Base-by-base conservation (phyloP, 1,284 basidiomycete genomes). In the Microbotryum lychnidis-dioicae region DNA sequence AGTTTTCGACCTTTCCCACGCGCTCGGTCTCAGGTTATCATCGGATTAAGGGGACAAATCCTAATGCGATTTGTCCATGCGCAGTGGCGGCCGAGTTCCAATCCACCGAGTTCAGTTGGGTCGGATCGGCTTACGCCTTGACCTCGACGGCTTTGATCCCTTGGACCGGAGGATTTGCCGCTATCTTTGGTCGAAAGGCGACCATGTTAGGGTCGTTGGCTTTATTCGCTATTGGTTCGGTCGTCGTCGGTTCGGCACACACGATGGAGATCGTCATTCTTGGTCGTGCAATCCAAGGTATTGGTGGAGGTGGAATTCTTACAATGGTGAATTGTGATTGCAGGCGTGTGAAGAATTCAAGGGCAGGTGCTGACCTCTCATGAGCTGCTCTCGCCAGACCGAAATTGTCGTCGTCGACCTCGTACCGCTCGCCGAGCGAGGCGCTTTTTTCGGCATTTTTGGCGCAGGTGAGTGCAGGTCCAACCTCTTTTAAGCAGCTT, bases 201-300 rank as follows among this genome's bases (percentile, higher is more conserved):
- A 61, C 73, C 42, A 57, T 61, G 56, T 70, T 71, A 29, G 63
- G 49, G 20, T 69, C 73, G 21, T 72, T 74, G 49, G 3, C 66
- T 55, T 56, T 75, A 50, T 76, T 77, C 67, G 70, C 74, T 3
- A 44, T 73, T 25, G 76, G 76, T 0, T 73, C 71, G 1, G 73
- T 72, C 0, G 46, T 77, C 14, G 73, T 69, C 46, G 76, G 74
- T 21, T 71, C 74, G 3, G 74, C 74, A 1, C 72, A 73, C 31
- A 69, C 61, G 57, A 73, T 72, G 67, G 63, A 66, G 1, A 72
- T 71, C 67, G 61, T 75, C 50, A 70, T 72, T 56, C 66, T 70
- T 33, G 73, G 70, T 4, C 62, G 76, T 27, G 70, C 70, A 8
- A 52, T 77, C 4, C 75, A 75, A 44, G 76, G 76, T 42, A 63